Evolutionary conservation across 805 yeast genomes (phyloP).

Genomic region (Saccharomyces mikatae): DNA sequence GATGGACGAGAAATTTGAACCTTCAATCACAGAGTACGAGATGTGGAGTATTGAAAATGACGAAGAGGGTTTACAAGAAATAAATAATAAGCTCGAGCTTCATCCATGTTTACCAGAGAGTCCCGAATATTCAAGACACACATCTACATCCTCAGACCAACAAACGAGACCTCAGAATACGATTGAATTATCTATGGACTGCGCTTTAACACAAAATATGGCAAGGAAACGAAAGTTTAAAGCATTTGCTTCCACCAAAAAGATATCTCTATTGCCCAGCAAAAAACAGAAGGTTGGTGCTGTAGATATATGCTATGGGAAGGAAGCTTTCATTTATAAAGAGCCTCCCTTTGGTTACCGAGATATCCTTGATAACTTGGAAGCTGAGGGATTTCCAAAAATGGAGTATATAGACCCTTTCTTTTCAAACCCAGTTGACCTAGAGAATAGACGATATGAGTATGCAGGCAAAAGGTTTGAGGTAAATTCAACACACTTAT

Average conservation of each 20-base stretch:
- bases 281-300: neutral
- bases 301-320: neutral
- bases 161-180: neutral
- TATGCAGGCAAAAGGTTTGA: conserved; percentile 61
- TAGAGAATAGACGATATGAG: conserved; percentile 45
- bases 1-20: conserved; percentile 1
- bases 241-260: neutral
- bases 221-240: conserved; percentile 9
- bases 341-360: conserved; percentile 14
- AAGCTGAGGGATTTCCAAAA: conserved; percentile 39
- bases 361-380: conserved; percentile 42
- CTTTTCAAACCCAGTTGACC: conserved; percentile 47
- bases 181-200: conserved; percentile 12
- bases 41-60: conserved; percentile 5
- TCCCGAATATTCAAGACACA: neutral
- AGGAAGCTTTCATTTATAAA: conserved; percentile 9
- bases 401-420: conserved; percentile 55
- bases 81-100: neutral
- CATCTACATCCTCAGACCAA: neutral
- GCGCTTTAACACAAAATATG: conserved; percentile 18
- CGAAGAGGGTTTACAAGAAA: conserved; percentile 1
- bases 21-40: conserved; percentile 3
- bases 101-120: neutral
- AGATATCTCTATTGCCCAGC: neutral
- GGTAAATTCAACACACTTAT: conserved; percentile 35